Evolutionary conservation across 768 basidiomycete genomes (phyloP).

Genomic region (Mycena kentingensis): DNA sequence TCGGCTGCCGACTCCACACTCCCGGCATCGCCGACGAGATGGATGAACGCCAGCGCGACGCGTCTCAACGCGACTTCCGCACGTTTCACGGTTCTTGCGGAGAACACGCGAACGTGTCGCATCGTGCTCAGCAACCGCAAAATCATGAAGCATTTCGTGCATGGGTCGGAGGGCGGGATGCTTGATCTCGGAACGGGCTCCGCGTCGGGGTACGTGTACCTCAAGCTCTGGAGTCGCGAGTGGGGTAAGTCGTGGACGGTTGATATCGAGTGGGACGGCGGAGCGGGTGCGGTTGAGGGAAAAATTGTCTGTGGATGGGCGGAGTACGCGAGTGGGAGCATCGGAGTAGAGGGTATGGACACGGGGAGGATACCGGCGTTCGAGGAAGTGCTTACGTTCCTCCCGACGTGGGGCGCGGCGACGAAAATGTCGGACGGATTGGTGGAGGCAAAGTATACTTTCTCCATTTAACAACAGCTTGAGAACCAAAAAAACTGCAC

Average conservation of each 20-base stretch:
- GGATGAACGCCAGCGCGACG: conserved; percentile 46
- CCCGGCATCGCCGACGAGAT: conserved; percentile 25
- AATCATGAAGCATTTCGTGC: conserved; percentile 44
- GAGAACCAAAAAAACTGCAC: too few species aligned
- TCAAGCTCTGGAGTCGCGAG: conserved; percentile 62
- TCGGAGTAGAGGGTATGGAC: conserved; percentile 44
- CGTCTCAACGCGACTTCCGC: conserved; percentile 48
- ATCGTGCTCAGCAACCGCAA: conserved; percentile 55
- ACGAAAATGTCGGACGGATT: conserved; percentile 58
- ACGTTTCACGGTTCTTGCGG: conserved; percentile 51
- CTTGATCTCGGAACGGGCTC: conserved; percentile 36
- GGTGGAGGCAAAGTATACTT: conserved; percentile 47
- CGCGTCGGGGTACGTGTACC: conserved; percentile 34
- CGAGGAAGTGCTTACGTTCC: conserved; percentile 63
- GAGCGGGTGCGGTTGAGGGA: conserved; percentile 34
- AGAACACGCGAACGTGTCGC: conserved; percentile 65
- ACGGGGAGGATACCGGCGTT: conserved; percentile 62
- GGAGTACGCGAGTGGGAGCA: conserved; percentile 62
- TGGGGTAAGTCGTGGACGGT: conserved; percentile 60
- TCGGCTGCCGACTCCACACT: conserved; percentile 1
- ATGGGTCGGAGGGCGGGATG: conserved; percentile 36
- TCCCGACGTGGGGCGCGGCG: conserved; percentile 70
- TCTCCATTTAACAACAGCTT: not conserved
- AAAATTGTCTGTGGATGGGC: conserved; percentile 65
- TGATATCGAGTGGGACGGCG: conserved; percentile 51